phyloP scores from a whole-genome alignment of 495 filamentous ascomycete species.

The Lophiostoma macrostomum region DNA sequence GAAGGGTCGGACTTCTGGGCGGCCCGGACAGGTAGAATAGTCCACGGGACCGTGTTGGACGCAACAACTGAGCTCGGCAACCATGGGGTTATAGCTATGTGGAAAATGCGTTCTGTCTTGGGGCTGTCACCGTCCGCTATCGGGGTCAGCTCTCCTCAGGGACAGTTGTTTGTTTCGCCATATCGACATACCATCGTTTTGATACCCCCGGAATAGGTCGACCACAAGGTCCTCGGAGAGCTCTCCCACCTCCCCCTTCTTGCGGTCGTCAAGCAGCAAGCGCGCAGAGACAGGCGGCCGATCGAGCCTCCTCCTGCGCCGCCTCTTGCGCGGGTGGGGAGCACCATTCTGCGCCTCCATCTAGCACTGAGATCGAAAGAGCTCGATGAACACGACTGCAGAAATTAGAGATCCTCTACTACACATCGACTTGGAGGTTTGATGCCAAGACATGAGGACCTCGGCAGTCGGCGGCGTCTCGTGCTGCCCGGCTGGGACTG shows the following conservation, averaged over 20 bases:
- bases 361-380: neutral
- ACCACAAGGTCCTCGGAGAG: constrained; percentile 81
- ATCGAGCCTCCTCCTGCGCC: constrained; percentile 52
- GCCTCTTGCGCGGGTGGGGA: constrained; percentile 40
- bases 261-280: constrained; percentile 72
- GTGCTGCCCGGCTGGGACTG: too few relatives aligned
- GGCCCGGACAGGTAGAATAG: constrained; percentile 71
- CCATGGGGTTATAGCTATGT: constrained; percentile 82
- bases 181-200: neutral
- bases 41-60: constrained; percentile 70
- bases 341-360: constrained; percentile 27
- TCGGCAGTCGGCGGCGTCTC: constrained; percentile 19
- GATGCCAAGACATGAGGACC: constrained; percentile 13
- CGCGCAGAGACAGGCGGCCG: constrained; percentile 58
- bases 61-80: constrained; percentile 54
- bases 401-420: neutral
- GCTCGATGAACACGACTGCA: constrained; percentile 7
- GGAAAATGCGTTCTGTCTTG: constrained; percentile 26
- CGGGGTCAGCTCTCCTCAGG: neutral
- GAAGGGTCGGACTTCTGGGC: constrained; percentile 32
- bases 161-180: neutral
- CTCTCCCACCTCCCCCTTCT: constrained; percentile 83
- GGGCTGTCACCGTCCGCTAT: neutral
- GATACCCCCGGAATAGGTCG: constrained; percentile 68
- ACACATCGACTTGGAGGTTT: neutral